Percentiles rank a stretch among this genome's conserved stretches.
These are phyloP conservation scores for Allium cepa DNA, from an alignment of 106 monocot genomes.

Conservation along the genomic window DNA sequence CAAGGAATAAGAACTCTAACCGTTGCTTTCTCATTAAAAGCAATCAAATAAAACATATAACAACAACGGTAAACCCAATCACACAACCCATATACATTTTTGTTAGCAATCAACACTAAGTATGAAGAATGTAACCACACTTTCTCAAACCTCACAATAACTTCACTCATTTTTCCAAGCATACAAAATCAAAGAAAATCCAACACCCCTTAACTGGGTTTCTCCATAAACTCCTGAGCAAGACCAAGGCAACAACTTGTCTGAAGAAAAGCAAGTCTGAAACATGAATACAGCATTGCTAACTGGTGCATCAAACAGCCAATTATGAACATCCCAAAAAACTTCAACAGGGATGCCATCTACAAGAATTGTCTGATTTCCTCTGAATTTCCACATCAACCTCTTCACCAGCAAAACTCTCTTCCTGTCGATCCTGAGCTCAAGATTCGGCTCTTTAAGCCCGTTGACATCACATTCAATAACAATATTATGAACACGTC, in stretches of 20 bases:
- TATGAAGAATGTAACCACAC: background rate
- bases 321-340: constrained; percentile 80
- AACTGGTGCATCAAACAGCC: constrained; percentile 51
- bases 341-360: constrained; percentile 78
- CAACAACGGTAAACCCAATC: too few species aligned
- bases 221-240: constrained; percentile 29
- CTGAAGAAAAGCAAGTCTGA: constrained; percentile 39
- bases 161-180: constrained; percentile 71
- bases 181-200: constrained; percentile 69
- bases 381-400: constrained; percentile 75
- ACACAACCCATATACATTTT: background rate
- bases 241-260: constrained; percentile 25
- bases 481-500: constrained; percentile 51
- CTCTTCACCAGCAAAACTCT: constrained; percentile 75
- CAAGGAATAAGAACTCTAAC: too few species aligned
- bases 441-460: constrained; percentile 53
- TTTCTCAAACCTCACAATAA: background rate
- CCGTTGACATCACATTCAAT: constrained; percentile 61
- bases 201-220: constrained; percentile 25
- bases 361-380: constrained; percentile 73
- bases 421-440: constrained; percentile 68
- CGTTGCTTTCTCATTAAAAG: too few species aligned
- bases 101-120: constrained; percentile 3
- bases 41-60: too few species aligned
- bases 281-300: constrained; percentile 75